Percentiles rank a stretch among this genome's conserved stretches.
These are phyloP conservation scores for Teratosphaeria zuluensis DNA, from an alignment of 2,329 filamentous ascomycete species.

Conservation along the genomic window DNA sequence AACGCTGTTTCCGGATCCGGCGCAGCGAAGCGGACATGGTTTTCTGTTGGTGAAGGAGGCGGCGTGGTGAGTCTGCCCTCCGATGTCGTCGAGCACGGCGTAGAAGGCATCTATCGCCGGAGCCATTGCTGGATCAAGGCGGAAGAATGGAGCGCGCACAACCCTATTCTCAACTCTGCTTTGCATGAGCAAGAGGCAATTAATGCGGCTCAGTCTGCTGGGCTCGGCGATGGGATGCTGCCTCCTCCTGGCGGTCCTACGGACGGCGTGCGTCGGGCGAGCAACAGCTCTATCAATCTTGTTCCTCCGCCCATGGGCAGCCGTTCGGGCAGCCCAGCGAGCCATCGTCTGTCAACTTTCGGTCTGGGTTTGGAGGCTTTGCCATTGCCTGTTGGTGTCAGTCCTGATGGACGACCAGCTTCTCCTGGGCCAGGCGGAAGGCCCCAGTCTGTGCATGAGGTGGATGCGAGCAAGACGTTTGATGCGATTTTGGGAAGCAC, in stretches of 20 bases:
- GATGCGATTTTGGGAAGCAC: slow-evolving; percentile 35
- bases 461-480: slow-evolving; percentile 37
- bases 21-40: slow-evolving; percentile 51
- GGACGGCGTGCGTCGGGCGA: neutral
- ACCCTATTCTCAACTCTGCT: slow-evolving; percentile 22
- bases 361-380: slow-evolving; percentile 38
- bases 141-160: slow-evolving; percentile 47
- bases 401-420: slow-evolving; percentile 21
- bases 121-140: slow-evolving; percentile 61
- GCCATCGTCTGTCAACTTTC: slow-evolving; percentile 34
- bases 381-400: slow-evolving; percentile 35
- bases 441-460: slow-evolving; percentile 16
- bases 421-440: slow-evolving; percentile 12
- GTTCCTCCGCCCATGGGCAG: neutral
- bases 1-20: slow-evolving; percentile 45
- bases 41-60: slow-evolving; percentile 56
- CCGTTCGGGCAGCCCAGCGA: slow-evolving; percentile 7
- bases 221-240: slow-evolving; percentile 5
- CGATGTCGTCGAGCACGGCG: slow-evolving; percentile 55
- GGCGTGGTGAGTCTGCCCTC: slow-evolving; percentile 53
- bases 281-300: neutral
- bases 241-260: slow-evolving; percentile 1
- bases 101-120: slow-evolving; percentile 58
- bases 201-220: slow-evolving; percentile 5
- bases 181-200: slow-evolving; percentile 19